Evolutionary conservation across 768 basidiomycete genomes (phyloP).

Genomic region (Artomyces pyxidatus): DNA sequence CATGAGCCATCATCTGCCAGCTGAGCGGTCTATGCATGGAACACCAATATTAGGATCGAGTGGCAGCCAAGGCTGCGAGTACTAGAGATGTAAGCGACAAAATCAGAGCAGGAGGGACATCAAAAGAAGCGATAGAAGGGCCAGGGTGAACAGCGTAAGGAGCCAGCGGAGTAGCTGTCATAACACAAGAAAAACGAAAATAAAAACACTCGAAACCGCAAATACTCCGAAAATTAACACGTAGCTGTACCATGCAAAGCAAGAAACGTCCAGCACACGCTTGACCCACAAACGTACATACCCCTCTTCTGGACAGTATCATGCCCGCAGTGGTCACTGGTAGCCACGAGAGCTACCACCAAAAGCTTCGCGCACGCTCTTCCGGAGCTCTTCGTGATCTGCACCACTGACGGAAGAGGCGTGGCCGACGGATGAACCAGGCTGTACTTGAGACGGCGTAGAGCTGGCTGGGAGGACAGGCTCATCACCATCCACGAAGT

Average conservation of each 20-base stretch:
- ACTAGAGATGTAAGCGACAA: too few relatives aligned
- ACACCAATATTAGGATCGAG: too few relatives aligned
- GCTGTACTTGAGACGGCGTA: slow-evolving; percentile 57
- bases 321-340: slow-evolving; percentile 3
- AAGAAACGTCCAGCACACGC: background rate
- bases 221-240: background rate
- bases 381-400: slow-evolving; percentile 74
- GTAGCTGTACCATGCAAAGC: background rate
- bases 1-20: too few relatives aligned
- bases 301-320: background rate
- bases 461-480: slow-evolving; percentile 51
- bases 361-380: slow-evolving; percentile 79
- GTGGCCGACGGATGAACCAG: slow-evolving; percentile 59
- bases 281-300: too few relatives aligned
- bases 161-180: too few relatives aligned
- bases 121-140: too few relatives aligned
- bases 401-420: slow-evolving; percentile 39
- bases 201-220: background rate
- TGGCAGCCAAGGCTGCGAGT: too few relatives aligned
- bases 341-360: slow-evolving; percentile 46
- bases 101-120: too few relatives aligned
- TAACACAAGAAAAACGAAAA: background rate
- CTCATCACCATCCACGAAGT: slow-evolving; percentile 78
- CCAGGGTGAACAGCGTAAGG: too few relatives aligned
- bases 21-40: too few relatives aligned